Conservation (phyloP, 2,329 filamentous ascomycete genomes). For the Colletotrichum theobromicola region DNA sequence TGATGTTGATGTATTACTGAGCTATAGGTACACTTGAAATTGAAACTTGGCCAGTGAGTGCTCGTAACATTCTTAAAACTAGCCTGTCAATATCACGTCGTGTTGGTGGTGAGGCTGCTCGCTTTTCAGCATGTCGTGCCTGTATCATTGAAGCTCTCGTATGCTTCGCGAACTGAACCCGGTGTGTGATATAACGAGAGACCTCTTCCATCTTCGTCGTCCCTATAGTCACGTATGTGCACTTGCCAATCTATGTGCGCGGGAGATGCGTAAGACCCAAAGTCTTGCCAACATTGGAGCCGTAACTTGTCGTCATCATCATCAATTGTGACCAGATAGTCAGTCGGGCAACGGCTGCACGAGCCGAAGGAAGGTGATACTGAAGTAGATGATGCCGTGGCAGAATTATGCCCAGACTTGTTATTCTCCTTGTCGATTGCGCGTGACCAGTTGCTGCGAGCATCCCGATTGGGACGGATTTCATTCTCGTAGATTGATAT, state of each 20-base stretch:
- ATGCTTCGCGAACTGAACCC: background rate
- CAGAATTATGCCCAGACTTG: background rate
- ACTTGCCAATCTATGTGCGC: background rate
- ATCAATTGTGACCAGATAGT: background rate
- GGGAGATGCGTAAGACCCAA: background rate
- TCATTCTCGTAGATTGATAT: background rate
- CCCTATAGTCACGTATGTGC: background rate
- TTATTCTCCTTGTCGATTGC: background rate
- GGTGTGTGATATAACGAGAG: background rate
- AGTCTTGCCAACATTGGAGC: background rate
- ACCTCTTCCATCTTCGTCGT: rapidly evolving
- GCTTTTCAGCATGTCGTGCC: background rate
- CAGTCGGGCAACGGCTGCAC: background rate
- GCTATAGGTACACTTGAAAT: too few relatives aligned
- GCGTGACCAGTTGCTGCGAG: background rate
- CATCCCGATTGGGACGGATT: background rate
- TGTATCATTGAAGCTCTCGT: background rate
- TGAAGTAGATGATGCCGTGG: background rate
- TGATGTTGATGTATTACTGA: too few relatives aligned
- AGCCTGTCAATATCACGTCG: rapidly evolving
- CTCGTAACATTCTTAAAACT: rapidly evolving
- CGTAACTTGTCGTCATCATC: background rate
- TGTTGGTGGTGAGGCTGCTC: background rate
- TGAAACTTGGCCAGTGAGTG: background rate
- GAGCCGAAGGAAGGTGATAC: background rate